Base-by-base conservation (phyloP, 805 yeast species). In the Candida sphagnicola region DNA sequence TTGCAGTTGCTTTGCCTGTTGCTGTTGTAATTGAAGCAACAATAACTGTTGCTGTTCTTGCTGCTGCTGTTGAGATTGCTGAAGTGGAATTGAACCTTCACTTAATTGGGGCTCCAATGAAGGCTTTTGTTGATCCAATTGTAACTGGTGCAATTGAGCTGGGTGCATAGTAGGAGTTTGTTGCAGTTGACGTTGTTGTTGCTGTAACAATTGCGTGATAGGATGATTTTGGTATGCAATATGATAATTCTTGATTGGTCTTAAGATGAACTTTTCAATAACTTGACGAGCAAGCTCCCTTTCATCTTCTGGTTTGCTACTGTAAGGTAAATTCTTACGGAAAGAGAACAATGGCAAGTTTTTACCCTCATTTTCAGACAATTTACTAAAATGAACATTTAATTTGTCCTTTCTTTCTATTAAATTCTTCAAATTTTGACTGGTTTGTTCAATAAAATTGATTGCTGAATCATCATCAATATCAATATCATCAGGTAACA, bases 271-370 rank as follows among this genome's bases (percentile, higher is more conserved):
- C 29, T 58, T 55, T 43, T 68, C 74, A 33, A 68, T 65, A n/a
- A 68, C 60, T 50, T 59, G 68, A 34, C 62, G 59, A 5, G 72
- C 64, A 28, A 65, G 49, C 11, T 53, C 37, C 43, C 54, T 61
- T 34, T 67, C 71, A 30, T 62, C 70, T 28, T 58, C 65, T 30
- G 59, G 50, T 18, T 55, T 62, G 14, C 69, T 53, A 28, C 60
- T 59, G 34, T 63, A 54, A 1, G 65, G 43, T 19, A 54, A 48
- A 18, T 42, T 44, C 10, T 53, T 48, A 18, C 53, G 57, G 55
- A 71, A 77, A 14, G 78, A 65, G 51, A 78, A 78, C 37, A 78
- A 60, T 2, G 81, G 75, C 39, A 80, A 56, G 10, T 49, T 43
- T 19, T 42, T 41, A 8, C 38, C 35, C 3, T 35, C 39, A 8